A percentile compares a stretch with the other conserved stretches of the same genome.
Conservation (phyloP, 306 rosid species). For the Inga laurina region DNA sequence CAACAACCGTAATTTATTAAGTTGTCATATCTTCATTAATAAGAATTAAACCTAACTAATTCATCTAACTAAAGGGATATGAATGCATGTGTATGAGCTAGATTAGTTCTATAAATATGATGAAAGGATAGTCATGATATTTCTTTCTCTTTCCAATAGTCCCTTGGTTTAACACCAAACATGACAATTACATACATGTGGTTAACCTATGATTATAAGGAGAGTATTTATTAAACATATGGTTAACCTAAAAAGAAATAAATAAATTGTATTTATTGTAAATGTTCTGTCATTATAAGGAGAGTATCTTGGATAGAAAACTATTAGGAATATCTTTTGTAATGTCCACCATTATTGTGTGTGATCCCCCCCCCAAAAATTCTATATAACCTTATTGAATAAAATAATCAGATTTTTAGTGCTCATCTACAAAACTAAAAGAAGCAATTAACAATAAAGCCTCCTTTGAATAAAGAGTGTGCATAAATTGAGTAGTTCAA, state of each 20-base stretch:
- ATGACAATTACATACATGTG: background rate
- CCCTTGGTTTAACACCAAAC: background rate
- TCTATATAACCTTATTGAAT: too few relatives aligned
- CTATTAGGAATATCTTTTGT: background rate
- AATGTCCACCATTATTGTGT: background rate
- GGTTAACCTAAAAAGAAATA: too few relatives aligned
- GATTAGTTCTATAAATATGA: background rate
- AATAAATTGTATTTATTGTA: too few relatives aligned
- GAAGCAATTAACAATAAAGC: background rate
- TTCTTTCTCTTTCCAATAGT: background rate
- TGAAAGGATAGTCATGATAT: background rate
- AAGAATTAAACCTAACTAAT: background rate
- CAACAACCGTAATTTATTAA: too few relatives aligned
- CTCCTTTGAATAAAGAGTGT: background rate
- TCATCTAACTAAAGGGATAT: background rate
- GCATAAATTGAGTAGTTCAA: background rate
- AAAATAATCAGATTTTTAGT: background rate
- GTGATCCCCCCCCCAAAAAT: background rate
- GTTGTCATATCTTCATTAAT: background rate
- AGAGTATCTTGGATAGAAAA: background rate
- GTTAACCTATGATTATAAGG: background rate
- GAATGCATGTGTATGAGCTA: background rate
- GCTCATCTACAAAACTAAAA: background rate
- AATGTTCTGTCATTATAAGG: background rate
- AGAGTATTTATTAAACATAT: too few relatives aligned